These are phyloP conservation scores for Crithidia acanthocephali DNA, from an alignment of 208 protist genomes.

Conservation along the genomic window DNA sequence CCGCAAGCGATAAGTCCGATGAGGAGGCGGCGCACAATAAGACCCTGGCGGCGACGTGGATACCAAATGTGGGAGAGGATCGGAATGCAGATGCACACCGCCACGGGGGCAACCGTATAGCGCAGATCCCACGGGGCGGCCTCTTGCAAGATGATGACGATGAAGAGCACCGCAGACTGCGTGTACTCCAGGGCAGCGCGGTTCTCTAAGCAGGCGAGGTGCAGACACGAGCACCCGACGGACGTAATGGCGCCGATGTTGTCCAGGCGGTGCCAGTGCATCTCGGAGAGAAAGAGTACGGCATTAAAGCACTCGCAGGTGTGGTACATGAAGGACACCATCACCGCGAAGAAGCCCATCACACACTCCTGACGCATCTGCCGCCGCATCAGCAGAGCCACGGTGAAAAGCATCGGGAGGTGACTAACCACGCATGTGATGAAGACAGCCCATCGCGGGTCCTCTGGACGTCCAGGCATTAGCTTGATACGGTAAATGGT, in stretches of 20 bases:
- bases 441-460: conserved; percentile 43
- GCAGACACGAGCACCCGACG: conserved; percentile 53
- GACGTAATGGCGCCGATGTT: conserved; percentile 69
- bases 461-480: conserved; percentile 31
- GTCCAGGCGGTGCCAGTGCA: conserved; percentile 75
- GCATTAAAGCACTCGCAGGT: conserved; percentile 54
- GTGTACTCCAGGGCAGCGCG: conserved; percentile 29
- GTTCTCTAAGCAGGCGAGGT: conserved; percentile 40
- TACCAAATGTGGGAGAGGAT: conserved; percentile 39
- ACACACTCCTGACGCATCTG: conserved; percentile 37
- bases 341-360: conserved; percentile 37
- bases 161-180: conserved; percentile 58
- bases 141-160: conserved; percentile 60
- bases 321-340: conserved; percentile 79
- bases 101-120: conserved; percentile 53
- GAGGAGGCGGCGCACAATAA: conserved; percentile 26
- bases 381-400: conserved; percentile 34
- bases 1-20: conserved; percentile 30
- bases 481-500: not conserved
- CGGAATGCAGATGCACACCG: conserved; percentile 45
- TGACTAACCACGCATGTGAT: conserved; percentile 64
- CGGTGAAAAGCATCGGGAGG: conserved; percentile 44
- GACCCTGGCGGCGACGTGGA: conserved; percentile 16
- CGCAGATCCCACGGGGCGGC: conserved; percentile 63
- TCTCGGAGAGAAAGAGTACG: conserved; percentile 54